These are phyloP conservation scores for Ogataea kodamae DNA, from an alignment of 805 yeast species.

Conservation along the genomic window DNA sequence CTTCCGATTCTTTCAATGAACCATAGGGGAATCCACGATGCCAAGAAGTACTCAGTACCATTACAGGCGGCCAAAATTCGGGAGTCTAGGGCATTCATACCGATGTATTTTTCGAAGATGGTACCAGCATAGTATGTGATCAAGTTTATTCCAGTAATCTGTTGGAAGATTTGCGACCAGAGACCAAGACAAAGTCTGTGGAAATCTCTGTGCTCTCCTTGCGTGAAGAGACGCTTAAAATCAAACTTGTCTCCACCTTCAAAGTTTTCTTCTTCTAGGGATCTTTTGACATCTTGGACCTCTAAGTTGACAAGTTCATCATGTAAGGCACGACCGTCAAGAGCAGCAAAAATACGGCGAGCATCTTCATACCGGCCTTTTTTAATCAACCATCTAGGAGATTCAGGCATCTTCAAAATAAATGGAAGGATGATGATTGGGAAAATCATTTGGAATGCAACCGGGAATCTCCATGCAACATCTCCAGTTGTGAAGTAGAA, in stretches of 20 bases:
- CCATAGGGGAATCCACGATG: constrained; percentile 41
- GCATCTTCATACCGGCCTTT: constrained; percentile 43
- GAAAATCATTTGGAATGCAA: constrained; percentile 34
- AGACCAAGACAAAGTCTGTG: constrained; percentile 45
- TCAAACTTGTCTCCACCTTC: constrained; percentile 26
- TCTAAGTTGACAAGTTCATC: constrained; percentile 15
- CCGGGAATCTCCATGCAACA: constrained; percentile 35
- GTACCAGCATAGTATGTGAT: constrained; percentile 58
- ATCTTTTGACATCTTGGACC: constrained; percentile 19
- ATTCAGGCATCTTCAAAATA: constrained; percentile 34
- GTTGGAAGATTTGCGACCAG: constrained; percentile 46
- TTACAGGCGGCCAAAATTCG: constrained; percentile 32
- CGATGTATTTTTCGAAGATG: constrained; percentile 46
- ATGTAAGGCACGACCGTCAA: constrained; percentile 32
- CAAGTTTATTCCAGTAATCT: constrained; percentile 53
- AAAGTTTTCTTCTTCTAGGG: constrained; percentile 21
- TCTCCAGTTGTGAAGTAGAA: constrained; percentile 31
- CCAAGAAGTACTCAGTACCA: constrained; percentile 23
- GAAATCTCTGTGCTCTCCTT: constrained; percentile 44
- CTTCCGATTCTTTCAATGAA: constrained; percentile 44
- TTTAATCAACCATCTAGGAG: constrained; percentile 42
- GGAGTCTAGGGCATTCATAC: constrained; percentile 40
- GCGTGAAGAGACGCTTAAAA: constrained; percentile 32
- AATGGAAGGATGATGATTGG: constrained; percentile 20
- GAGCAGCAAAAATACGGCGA: constrained; percentile 38